Evolutionary conservation across 2,329 filamentous ascomycete species (phyloP).

Genomic region (Cladosporium phlei): DNA sequence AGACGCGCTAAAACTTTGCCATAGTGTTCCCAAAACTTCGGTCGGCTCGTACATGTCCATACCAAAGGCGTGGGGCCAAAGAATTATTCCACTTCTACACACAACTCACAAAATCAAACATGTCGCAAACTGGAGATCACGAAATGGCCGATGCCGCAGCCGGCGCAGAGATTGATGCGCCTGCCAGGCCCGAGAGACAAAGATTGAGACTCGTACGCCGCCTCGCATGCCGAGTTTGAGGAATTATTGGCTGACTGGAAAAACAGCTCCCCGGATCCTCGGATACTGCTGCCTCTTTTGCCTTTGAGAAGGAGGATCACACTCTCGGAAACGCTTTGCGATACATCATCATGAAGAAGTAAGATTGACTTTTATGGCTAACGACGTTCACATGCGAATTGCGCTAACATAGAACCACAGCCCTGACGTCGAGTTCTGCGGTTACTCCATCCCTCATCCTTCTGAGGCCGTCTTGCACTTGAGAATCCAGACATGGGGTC

Average conservation of each 20-base stretch:
- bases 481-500: slow-evolving; percentile 94
- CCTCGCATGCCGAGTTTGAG: neutral
- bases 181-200: slow-evolving; percentile 29
- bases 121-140: slow-evolving; percentile 23
- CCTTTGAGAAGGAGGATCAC: slow-evolving; percentile 90
- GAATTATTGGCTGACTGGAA: neutral
- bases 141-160: slow-evolving; percentile 36
- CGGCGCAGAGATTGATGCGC: slow-evolving; percentile 22
- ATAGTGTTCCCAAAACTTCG: slow-evolving; percentile 11
- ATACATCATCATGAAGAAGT: slow-evolving; percentile 99
- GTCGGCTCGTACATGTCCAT: neutral
- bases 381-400: neutral
- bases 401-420: slow-evolving; percentile 44
- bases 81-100: neutral
- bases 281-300: slow-evolving; percentile 87
- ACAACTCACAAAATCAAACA: neutral
- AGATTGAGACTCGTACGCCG: slow-evolving; percentile 42
- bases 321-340: slow-evolving; percentile 90
- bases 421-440: slow-evolving; percentile 94
- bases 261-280: slow-evolving; percentile 72
- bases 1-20: slow-evolving; percentile 15
- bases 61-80: neutral
- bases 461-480: slow-evolving; percentile 96
- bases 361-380: slow-evolving; percentile 28
- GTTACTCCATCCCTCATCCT: slow-evolving; percentile 95